Evolutionary conservation across 2,329 filamentous ascomycete genomes (phyloP).

Genomic region (Microthyrium microscopicum): DNA sequence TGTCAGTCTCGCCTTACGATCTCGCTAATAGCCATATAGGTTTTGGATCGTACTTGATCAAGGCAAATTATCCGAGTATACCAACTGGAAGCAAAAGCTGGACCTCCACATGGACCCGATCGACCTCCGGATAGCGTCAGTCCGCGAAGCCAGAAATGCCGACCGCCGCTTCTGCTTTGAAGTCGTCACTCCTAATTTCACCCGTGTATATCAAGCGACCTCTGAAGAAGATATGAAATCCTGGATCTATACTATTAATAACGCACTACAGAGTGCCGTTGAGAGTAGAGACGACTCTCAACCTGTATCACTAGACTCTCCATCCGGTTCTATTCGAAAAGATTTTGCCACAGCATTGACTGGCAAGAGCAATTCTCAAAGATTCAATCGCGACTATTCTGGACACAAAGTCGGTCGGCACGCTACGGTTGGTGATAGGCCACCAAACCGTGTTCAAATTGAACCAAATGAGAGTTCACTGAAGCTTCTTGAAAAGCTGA

Average conservation of each 20-base stretch:
- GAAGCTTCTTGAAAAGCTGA: constrained; percentile 69
- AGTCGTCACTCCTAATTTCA: constrained; percentile 91
- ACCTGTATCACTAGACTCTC: constrained; percentile 11
- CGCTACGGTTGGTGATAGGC: constrained; percentile 70
- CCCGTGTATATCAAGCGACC: constrained; percentile 90
- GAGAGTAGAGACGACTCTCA: constrained; percentile 52
- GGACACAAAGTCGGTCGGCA: constrained; percentile 56
- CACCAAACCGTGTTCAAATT: constrained; percentile 41
- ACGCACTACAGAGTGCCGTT: constrained; percentile 87
- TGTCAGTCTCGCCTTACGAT: background rate
- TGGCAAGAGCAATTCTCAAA: constrained; percentile 69
- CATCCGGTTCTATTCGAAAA: constrained; percentile 43
- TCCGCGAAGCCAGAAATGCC: constrained; percentile 84
- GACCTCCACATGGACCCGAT: constrained; percentile 98
- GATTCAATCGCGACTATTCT: too few relatives aligned
- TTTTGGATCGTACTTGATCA: constrained; percentile 99
- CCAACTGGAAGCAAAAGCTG: constrained; percentile 96
- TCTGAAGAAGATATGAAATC: constrained; percentile 96
- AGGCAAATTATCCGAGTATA: constrained; percentile 92
- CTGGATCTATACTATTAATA: constrained; percentile 95
- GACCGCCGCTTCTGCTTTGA: constrained; percentile 96
- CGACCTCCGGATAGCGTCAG: constrained; percentile 89
- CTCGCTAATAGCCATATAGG: constrained; percentile 30
- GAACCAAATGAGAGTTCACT: constrained; percentile 66
- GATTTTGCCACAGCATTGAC: constrained; percentile 89